phyloP scores from a whole-genome alignment of 371 early-diverging fungal species.

The Zychaea mexicana region DNA sequence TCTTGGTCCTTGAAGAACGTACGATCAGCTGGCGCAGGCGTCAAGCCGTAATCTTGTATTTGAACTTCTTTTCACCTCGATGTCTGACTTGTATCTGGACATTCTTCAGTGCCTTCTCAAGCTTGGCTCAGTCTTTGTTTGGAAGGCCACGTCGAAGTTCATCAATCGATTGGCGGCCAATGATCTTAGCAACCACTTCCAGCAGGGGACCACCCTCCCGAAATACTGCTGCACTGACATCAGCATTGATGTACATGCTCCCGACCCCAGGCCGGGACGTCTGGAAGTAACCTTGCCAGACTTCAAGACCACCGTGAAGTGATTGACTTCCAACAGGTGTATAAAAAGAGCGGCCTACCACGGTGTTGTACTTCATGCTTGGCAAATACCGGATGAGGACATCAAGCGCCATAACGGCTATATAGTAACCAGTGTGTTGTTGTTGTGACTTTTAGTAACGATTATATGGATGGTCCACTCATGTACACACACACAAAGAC shows the following conservation, averaged over 20 bases:
- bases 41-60: conserved; percentile 70
- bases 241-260: conserved; percentile 75
- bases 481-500: too few relatives aligned
- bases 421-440: conserved; percentile 32
- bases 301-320: conserved; percentile 75
- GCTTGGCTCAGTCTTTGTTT: conserved; percentile 56
- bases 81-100: conserved; percentile 75
- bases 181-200: conserved; percentile 57
- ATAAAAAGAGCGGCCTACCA: conserved; percentile 83
- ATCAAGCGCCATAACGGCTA: conserved; percentile 75
- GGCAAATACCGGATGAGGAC: conserved; percentile 78
- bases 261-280: conserved; percentile 75
- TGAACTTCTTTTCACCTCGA: conserved; percentile 63
- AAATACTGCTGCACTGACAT: conserved; percentile 84
- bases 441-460: too few relatives aligned
- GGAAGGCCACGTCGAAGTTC: conserved; percentile 66
- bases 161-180: conserved; percentile 55
- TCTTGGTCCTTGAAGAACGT: conserved; percentile 65
- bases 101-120: conserved; percentile 71
- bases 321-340: conserved; percentile 62
- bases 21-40: conserved; percentile 57
- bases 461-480: too few relatives aligned
- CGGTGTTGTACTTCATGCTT: conserved; percentile 63
- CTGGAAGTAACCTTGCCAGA: conserved; percentile 91
- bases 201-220: conserved; percentile 69